Evolutionary conservation across 2,329 filamentous ascomycete genomes (phyloP).

Genomic region (Arthrocladium fulminans): DNA sequence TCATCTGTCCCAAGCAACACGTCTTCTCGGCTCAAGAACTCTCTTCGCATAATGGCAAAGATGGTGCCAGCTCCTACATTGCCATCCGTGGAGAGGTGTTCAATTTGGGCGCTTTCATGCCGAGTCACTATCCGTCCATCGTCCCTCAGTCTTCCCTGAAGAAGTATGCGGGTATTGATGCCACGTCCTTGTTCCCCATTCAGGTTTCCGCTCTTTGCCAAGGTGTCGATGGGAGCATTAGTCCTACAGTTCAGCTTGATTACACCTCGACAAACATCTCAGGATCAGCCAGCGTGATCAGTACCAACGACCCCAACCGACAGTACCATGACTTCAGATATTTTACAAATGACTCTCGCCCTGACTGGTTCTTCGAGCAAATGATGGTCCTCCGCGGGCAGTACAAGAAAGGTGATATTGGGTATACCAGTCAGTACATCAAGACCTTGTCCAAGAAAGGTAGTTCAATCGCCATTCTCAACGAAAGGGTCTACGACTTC

Average conservation of each 20-base stretch:
- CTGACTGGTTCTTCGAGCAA: slow-evolving; percentile 88
- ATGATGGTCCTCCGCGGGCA: slow-evolving; percentile 67
- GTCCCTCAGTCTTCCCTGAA: slow-evolving; percentile 54
- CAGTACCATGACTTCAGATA: slow-evolving; percentile 89
- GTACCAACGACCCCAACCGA: slow-evolving; percentile 60
- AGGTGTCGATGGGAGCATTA: slow-evolving; percentile 58
- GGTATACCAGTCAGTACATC: slow-evolving; percentile 72
- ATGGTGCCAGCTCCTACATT: slow-evolving; percentile 57
- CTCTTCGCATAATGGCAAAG: slow-evolving; percentile 61
- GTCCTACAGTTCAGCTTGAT: slow-evolving; percentile 70
- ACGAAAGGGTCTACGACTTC: slow-evolving; percentile 77
- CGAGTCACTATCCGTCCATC: slow-evolving; percentile 67
- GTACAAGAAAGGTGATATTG: slow-evolving; percentile 80
- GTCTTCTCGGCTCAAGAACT: slow-evolving; percentile 77
- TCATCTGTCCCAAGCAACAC: slow-evolving; percentile 87
- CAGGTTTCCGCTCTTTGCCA: slow-evolving; percentile 89
- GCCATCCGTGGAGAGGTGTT: slow-evolving; percentile 86
- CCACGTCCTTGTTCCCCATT: slow-evolving; percentile 82
- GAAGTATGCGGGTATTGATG: slow-evolving; percentile 78
- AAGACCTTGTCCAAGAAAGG: slow-evolving; percentile 56
- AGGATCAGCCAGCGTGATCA: slow-evolving; percentile 57
- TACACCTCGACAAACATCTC: slow-evolving; percentile 71
- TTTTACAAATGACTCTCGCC: slow-evolving; percentile 69
- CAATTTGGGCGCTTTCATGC: slow-evolving; percentile 64
- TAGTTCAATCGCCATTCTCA: slow-evolving; percentile 66